phyloP scores from a whole-genome alignment of 768 basidiomycete genomes.

The Naganishia vaughanmartiniae region DNA sequence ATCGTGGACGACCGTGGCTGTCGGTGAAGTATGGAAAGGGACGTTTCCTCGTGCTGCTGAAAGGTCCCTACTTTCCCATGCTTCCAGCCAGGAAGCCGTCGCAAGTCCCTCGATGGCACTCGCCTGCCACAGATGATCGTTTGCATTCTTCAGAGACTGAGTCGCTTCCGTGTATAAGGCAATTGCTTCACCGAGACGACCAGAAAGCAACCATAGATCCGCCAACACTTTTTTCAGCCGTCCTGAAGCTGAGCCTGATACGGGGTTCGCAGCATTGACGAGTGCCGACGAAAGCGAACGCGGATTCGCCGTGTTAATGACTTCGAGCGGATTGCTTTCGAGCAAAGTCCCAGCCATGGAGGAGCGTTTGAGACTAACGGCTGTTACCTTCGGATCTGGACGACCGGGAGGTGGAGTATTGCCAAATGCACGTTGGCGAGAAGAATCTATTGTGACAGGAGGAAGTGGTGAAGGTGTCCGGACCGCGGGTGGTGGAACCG shows the following conservation, averaged over 20 bases:
- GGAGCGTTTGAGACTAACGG: slow-evolving; percentile 23
- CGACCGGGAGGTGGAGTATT: slow-evolving; percentile 22
- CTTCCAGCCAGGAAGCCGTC: slow-evolving; percentile 72
- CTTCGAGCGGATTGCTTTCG: slow-evolving; percentile 18
- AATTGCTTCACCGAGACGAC: slow-evolving; percentile 75
- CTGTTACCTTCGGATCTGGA: slow-evolving; percentile 23
- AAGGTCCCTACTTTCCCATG: slow-evolving; percentile 59
- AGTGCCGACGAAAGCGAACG: slow-evolving; percentile 49
- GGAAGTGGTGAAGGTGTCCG: slow-evolving; percentile 2
- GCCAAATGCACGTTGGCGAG: slow-evolving; percentile 15
- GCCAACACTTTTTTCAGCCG: slow-evolving; percentile 82
- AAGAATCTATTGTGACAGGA: slow-evolving; percentile 19
- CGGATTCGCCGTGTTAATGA: slow-evolving; percentile 16
- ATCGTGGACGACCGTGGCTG: slow-evolving; percentile 5
- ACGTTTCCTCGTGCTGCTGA: slow-evolving; percentile 5
- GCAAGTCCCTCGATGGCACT: slow-evolving; percentile 81
- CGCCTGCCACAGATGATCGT: slow-evolving; percentile 85
- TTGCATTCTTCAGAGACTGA: slow-evolving; percentile 67
- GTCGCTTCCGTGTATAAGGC: slow-evolving; percentile 86
- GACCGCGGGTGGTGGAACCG: slow-evolving; percentile 18
- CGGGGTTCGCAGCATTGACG: slow-evolving; percentile 63
- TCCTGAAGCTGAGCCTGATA: slow-evolving; percentile 74
- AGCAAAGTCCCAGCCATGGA: slow-evolving; percentile 26
- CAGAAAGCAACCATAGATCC: slow-evolving; percentile 82
- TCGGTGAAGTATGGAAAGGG: slow-evolving; percentile 13